Base-by-base conservation (phyloP, 495 filamentous ascomycete genomes). In the Mycothermus thermophilus region DNA sequence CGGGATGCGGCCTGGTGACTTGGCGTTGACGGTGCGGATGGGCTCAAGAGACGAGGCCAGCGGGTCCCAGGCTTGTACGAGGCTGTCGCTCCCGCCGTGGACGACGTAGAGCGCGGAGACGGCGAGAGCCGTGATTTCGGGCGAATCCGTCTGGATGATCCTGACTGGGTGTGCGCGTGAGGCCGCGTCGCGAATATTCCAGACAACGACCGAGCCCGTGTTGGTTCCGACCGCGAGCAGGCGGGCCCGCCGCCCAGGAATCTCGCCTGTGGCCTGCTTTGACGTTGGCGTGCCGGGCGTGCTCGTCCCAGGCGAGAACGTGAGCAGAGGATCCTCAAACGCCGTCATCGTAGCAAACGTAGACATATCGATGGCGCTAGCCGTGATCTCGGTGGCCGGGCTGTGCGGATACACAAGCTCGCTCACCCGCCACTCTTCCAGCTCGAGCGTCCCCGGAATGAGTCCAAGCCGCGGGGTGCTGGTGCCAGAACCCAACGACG, bases 51-150 rank as follows among this genome's bases (percentile, higher is more conserved):
- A 80, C 0, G 90, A 96, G 2, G 80, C 84, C 16, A 97, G 60
- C 14, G 83, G 85, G 63, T 97, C 90, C 92, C 92, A 97, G 5
- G 84, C 82, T 50, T 96, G 90, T 6, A 96, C 87, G 6, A 96
- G 72, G 8, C 90, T 88, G 54, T 97, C 90, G 43, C 82, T 93
- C 27, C 90, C 90, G 18, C 90, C 90, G 54, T 93, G 84, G 1
- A 95, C 79, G 17, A 97, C 57, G 47, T 88, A 85, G 6, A 96
- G 65, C 8, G 86, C 84, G 2, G 86, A 83, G 14, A 94, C 52
- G 5, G 79, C 90, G n/a, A 97, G 57, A 43, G 74, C 83, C 8
- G 88, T 79, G 8, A 97, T 75, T 44, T 83, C 69, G 1, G 90
- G 87, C 0, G 90, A 95, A 16, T 94, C 84, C 0, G 90, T 96